These are phyloP conservation scores for Metarhizium brunneum DNA, from an alignment of 2,329 filamentous ascomycete species.

Conservation along the genomic window DNA sequence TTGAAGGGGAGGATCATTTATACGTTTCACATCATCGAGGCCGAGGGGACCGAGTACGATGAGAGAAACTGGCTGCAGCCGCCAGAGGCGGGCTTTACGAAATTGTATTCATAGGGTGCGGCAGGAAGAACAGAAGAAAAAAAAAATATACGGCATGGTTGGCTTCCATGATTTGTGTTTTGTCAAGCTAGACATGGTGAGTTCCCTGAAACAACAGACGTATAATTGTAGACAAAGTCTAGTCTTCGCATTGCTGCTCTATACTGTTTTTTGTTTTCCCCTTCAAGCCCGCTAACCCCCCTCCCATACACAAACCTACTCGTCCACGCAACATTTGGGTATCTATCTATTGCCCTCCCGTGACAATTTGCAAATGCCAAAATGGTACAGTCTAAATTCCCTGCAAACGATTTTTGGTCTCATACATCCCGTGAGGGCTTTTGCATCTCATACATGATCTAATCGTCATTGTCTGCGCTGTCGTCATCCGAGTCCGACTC, in stretches of 20 bases:
- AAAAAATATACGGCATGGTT: no score
- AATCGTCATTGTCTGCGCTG: constrained; percentile 3
- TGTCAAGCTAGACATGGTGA: neutral
- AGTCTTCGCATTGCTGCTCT: neutral
- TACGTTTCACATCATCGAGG: constrained; percentile 95
- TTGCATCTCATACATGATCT: constrained; percentile 1
- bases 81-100: constrained; percentile 69
- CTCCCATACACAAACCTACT: neutral
- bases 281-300: neutral
- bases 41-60: constrained; percentile 65
- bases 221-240: neutral
- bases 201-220: neutral
- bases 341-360: constrained; percentile 6
- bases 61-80: constrained; percentile 89
- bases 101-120: constrained; percentile 34
- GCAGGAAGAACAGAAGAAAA: no score
- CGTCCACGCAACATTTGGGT: neutral
- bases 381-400: constrained; percentile 8
- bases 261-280: neutral
- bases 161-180: neutral
- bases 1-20: constrained; percentile 86
- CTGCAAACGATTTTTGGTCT: neutral
- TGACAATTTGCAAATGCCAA: constrained; percentile 3
- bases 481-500: constrained; percentile 24
- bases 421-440: constrained; percentile 2